These are phyloP conservation scores for Uronychia setigera DNA, from an alignment of 73 alveolate species.

Conservation along the genomic window DNA sequence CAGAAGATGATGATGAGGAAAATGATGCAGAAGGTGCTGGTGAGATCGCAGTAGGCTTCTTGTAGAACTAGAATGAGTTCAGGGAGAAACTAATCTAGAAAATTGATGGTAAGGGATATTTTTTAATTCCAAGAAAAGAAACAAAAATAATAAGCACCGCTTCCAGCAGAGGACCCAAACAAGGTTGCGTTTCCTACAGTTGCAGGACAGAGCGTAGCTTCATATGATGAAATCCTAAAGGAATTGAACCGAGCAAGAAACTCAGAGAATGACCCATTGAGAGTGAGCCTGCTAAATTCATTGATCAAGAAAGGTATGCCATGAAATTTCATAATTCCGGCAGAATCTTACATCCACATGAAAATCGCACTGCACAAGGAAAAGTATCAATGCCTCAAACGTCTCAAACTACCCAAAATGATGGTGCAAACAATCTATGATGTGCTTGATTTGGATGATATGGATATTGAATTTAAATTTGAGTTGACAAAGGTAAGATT, in stretches of 20 bases:
- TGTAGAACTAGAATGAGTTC: not conserved
- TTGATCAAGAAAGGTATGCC: conserved; percentile 1
- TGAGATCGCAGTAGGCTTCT: not conserved
- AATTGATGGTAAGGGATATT: not conserved
- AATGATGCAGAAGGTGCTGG: not conserved
- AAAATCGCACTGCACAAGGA: conserved; percentile 7
- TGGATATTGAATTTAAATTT: conserved; percentile 21
- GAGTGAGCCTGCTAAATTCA: not conserved
- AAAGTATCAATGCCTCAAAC: conserved; percentile 17
- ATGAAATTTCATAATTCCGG: not conserved
- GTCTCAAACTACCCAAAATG: conserved; percentile 15
- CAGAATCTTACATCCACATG: not conserved
- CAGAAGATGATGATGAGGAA: too few species aligned
- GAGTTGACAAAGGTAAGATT: conserved; percentile 9
- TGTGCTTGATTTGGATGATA: conserved; percentile 44
- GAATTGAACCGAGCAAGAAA: conserved; percentile 14
- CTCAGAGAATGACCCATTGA: not conserved
- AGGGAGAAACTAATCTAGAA: not conserved
- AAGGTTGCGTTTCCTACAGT: conserved; percentile 28
- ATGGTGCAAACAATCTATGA: conserved; percentile 39
- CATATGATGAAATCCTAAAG: conserved; percentile 6
- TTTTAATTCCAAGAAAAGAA: not conserved
- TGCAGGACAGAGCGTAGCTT: conserved; percentile 33
- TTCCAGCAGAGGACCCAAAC: not conserved
- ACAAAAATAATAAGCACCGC: not conserved